Evolutionary conservation across 1,284 basidiomycete genomes (phyloP), one percentile per base, ranked within the genome.

Genomic region (Ustilago shanxiensis): DNA sequence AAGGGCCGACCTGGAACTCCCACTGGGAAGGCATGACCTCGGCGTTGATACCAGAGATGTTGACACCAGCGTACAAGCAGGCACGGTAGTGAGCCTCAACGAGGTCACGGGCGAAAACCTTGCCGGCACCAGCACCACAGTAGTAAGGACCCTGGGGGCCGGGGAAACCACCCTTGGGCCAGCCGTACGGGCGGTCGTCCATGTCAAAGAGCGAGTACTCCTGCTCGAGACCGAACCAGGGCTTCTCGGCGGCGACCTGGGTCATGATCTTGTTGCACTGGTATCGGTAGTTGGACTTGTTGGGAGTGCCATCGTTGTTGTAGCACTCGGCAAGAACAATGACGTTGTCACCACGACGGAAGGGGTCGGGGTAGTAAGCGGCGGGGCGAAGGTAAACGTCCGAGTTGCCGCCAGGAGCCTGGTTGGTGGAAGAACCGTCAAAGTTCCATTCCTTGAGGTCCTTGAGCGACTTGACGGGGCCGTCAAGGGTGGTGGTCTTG

Each of bases 11-110:
- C 88, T 99, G 97, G 93, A 97, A 99, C 89, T 99, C 96, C 95
- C 95, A 98, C 88, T 99, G 97, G 69, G 95, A 92, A 29, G 97
- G 96, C 96, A 99, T 98, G 83, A 99, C 97, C 89, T 99, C 97
- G 79, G 97, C 97, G 88, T 99, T 99, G 89, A 99, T 98, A 87
- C 97, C 97, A 77, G 94, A 96, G 89, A 98, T 98, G 89, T 95
- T 95, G 88, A 99, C 90, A 83, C 95, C 95, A 79, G 97, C 90
- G 88, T 98, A 98, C 70, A 99, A 91, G 88, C 96, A 99, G 62
- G 89, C 89, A 73, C 94, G 93, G 90, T 99, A 99, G 89, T 99
- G 97, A 47, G 97, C 96, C 89, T 99, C 97, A 86, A 99, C 93
- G 84, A 99, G 91, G 88, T 99, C 97, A 89, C 97, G 95, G 80